Percentiles rank a stretch among this genome's conserved stretches.
Evolutionary conservation across 2,329 filamentous ascomycete genomes (phyloP).

Genomic region (Colletotrichum filicis): DNA sequence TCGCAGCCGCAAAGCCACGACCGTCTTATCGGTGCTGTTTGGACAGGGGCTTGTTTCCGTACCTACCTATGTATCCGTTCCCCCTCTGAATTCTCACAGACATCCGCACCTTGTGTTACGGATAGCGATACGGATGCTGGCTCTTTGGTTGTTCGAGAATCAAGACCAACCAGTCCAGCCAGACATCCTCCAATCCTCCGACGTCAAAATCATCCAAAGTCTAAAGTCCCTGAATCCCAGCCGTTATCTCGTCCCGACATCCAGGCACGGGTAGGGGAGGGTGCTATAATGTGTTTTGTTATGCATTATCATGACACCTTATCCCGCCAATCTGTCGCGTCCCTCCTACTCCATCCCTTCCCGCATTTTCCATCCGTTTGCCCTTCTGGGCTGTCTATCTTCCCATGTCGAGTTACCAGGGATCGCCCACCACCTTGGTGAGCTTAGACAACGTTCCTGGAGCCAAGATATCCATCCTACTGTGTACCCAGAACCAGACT

Average conservation of each 20-base stretch:
- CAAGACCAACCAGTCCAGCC: background rate
- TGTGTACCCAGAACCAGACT: background rate
- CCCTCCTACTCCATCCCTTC: conserved; percentile 23
- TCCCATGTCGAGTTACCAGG: background rate
- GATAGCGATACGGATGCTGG: background rate
- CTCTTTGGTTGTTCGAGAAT: background rate
- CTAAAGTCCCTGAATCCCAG: conserved; percentile 11
- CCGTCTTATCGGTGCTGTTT: conserved; percentile 17
- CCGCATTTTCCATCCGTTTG: conserved; percentile 13
- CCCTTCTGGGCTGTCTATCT: background rate
- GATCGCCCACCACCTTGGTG: background rate
- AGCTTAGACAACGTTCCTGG: background rate
- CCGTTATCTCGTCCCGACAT: conserved; percentile 23
- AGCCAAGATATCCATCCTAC: background rate
- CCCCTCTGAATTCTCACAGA: background rate
- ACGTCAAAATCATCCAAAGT: conserved; percentile 4
- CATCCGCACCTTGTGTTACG: background rate
- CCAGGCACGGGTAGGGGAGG: conserved; percentile 1
- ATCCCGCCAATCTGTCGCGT: conserved; percentile 23
- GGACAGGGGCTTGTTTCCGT: conserved; percentile 29
- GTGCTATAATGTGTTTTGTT: conserved; percentile 1
- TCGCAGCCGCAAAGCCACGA: conserved; percentile 19
- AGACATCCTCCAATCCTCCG: background rate
- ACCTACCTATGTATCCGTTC: background rate
- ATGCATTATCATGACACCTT: conserved; percentile 5